Evolutionary conservation across 495 filamentous ascomycete species (phyloP), one percentile per base, ranked within the genome.

Genomic region (Xylaria curta): DNA sequence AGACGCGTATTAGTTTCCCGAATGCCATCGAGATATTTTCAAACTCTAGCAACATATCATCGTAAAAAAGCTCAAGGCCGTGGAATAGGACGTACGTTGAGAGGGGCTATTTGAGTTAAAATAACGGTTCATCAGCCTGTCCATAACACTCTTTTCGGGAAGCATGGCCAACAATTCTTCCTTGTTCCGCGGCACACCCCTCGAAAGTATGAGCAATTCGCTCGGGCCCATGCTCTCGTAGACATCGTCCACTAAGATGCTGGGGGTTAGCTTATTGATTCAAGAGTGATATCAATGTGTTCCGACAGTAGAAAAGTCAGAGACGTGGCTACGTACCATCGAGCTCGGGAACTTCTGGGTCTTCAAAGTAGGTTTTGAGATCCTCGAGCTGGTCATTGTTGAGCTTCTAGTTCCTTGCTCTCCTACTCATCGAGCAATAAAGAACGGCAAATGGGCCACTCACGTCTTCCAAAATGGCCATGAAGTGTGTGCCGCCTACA

Each of bases 381-480:
- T 84, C 83, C 69, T 85, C 83, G 42, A 85, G 82, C 82, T 84
- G 67, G 31, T 33, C 40, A 19, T 15, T n/a, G 10, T 60, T 24
- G 13, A 5, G 6, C 54, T n/a, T 26, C 53, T 68, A 49, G 66
- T 24, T 67, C 53, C n/a, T n/a, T 59, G 26, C 54, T 71, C 1
- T 33, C 38, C 42, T 24, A 56, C 40, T 44, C 28, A 71, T 44
- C 61, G 40, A 33, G 24, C 40, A 64, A 13, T 28, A 40, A 24
- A 54, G 59, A 46, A 68, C 8, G 44, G 53, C 21, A 71, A 28
- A 42, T 44, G 31, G 7, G 21, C 49, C 19, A 78, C 82, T 82
- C 44, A 83, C 82, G 68, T 85, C 83, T 64, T 89, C 84, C 24
- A 89, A 74, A 51, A 90, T 87, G n/a, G 87, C 85, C 75, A 87